Conservation (phyloP, 805 yeast species). For the Wickerhamomyces alni region DNA sequence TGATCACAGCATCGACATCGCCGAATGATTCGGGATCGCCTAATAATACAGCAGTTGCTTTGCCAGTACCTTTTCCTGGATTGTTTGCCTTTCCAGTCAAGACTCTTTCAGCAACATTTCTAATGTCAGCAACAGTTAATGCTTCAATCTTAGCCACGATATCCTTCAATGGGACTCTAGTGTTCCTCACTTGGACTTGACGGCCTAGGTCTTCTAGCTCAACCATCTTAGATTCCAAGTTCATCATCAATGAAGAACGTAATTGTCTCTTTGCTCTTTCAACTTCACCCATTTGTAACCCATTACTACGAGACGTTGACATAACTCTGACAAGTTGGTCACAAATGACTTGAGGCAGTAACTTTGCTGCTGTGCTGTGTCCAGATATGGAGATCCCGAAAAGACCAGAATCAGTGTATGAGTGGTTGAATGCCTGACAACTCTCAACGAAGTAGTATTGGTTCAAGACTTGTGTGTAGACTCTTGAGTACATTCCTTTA, state of each 20-base stretch:
- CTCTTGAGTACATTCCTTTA: conserved; percentile 94
- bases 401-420: conserved; percentile 84
- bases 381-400: conserved; percentile 87
- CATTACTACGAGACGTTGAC: conserved; percentile 51
- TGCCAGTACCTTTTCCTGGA: conserved; percentile 45
- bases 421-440: conserved; percentile 82
- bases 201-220: conserved; percentile 93
- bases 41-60: conserved; percentile 84
- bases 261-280: conserved; percentile 89
- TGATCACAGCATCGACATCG: conserved; percentile 62
- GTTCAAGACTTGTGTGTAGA: conserved; percentile 86
- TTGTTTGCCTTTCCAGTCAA: conserved; percentile 57
- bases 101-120: conserved; percentile 66
- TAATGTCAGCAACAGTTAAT: conserved; percentile 62
- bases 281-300: conserved; percentile 67
- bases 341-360: conserved; percentile 73
- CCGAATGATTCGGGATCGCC: conserved; percentile 85
- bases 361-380: conserved; percentile 79
- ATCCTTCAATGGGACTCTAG: conserved; percentile 66
- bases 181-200: conserved; percentile 82
- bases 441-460: conserved; percentile 88
- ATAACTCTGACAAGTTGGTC: conserved; percentile 46
- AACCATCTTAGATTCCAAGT: conserved; percentile 88
- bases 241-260: conserved; percentile 83
- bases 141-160: conserved; percentile 74